Percentiles rank a stretch among this genome's conserved stretches.
Evolutionary conservation across 2,329 filamentous ascomycete species (phyloP).

Genomic region (Fusarium tupiense): DNA sequence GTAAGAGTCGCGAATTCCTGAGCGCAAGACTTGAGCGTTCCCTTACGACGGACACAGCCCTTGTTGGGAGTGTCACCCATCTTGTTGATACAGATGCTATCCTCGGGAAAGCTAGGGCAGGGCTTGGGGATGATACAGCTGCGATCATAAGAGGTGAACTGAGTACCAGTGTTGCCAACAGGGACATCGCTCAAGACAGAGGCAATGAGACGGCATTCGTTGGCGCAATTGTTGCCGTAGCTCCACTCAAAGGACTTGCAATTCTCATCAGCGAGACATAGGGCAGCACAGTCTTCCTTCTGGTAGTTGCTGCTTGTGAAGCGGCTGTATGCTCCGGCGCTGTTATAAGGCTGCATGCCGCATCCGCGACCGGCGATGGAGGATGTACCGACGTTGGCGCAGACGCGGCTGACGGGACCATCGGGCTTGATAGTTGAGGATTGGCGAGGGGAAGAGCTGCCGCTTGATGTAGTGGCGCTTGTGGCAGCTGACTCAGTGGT

Average conservation of each 20-base stretch:
- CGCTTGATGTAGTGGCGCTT: not conserved
- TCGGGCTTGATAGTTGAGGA: not conserved
- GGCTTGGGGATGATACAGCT: slow-evolving; percentile 1
- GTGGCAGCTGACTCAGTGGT: fast-evolving
- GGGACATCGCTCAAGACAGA: not conserved
- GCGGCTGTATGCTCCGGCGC: not conserved
- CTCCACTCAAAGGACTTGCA: slow-evolving; percentile 7
- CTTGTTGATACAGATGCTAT: slow-evolving; percentile 6
- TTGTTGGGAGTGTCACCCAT: not conserved
- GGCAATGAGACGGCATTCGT: slow-evolving; percentile 1
- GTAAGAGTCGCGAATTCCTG: not conserved
- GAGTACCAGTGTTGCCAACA: not conserved
- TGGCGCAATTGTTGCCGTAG: not conserved
- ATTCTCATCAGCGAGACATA: not conserved
- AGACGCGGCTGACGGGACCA: not conserved
- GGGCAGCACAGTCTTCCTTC: not conserved
- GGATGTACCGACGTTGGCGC: not conserved
- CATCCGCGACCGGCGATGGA: not conserved
- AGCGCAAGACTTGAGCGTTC: slow-evolving; percentile 10
- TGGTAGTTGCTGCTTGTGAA: slow-evolving; percentile 9
- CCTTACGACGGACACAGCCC: not conserved
- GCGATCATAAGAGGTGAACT: slow-evolving; percentile 2
- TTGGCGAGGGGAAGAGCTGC: not conserved
- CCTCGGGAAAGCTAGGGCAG: not conserved
- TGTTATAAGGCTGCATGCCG: slow-evolving; percentile 1